Evolutionary conservation across 805 yeast genomes (phyloP), one percentile per base, ranked within the genome.

Genomic region (Teunomyces lycoperdinae): DNA sequence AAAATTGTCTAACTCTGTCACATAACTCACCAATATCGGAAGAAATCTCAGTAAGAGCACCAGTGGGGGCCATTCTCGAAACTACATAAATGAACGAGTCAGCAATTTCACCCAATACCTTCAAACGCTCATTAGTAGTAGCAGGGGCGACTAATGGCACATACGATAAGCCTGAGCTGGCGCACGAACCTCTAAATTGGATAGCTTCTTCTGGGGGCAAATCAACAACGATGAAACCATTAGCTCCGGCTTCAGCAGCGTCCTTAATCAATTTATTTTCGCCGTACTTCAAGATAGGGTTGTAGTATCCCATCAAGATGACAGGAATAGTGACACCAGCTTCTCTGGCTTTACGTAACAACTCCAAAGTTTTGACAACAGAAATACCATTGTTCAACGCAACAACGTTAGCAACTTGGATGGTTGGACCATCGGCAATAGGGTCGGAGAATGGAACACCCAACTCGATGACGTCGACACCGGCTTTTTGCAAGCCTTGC

Each of bases 361-460:
- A 63, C 11, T 87, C 90, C 50, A 94, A 70, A 54, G 89, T 83
- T 60, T 76, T 74, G 6, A 72, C 64, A 53, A 89, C 83, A 28
- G 89, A 85, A 50, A 90, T 80, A 10, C 96, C 96, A 59, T 94
- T 92, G 24, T 80, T 77, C 53, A 94, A 76, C 14, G 99, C 94
- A n/a, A 71, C 74, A 16, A 80, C 80, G 71, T 91, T 91, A 33
- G 98, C 89, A 30, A 74, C 83, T 72, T 94, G 99, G 60, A 94
- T 94, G 13, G 96, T 89, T 34, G 98, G 96, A 42, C 99, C 99
- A 67, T 94, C 99, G 30, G 98, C 99, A 65, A 94, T 90, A 33
- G 99, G 99, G 66, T 94, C 99, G 17, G 96, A 85, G 67, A 94
- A 94, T 42, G 99, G 99, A 64, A 94, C 72, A 52, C 99, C 99